Evolutionary conservation across 495 filamentous ascomycete genomes (phyloP).

Genomic region (Margaritispora aquatica): DNA sequence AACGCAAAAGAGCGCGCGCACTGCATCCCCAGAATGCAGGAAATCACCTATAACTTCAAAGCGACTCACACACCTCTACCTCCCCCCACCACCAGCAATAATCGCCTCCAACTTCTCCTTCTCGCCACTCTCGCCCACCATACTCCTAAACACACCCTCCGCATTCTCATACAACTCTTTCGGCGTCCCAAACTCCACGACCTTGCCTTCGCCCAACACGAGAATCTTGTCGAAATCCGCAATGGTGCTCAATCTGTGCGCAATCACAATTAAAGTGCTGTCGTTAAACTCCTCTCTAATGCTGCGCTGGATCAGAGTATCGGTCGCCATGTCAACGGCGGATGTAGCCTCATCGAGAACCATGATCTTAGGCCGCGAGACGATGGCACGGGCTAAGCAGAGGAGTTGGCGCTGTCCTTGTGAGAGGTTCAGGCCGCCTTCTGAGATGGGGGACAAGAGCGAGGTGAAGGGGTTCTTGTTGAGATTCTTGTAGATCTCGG

Average conservation of each 20-base stretch:
- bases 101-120: slow-evolving; percentile 52
- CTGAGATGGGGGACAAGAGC: slow-evolving; percentile 54
- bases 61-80: background rate
- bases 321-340: slow-evolving; percentile 83
- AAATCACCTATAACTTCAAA: background rate
- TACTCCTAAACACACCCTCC: slow-evolving; percentile 54
- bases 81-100: slow-evolving; percentile 21
- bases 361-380: slow-evolving; percentile 74
- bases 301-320: slow-evolving; percentile 72
- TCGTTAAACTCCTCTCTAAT: slow-evolving; percentile 75
- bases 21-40: too few species aligned
- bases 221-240: slow-evolving; percentile 81
- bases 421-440: slow-evolving; percentile 74
- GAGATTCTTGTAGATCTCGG: slow-evolving; percentile 24
- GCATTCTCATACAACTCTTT: slow-evolving; percentile 55
- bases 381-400: slow-evolving; percentile 81
- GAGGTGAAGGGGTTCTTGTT: slow-evolving; percentile 45
- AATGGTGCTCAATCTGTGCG: slow-evolving; percentile 81
- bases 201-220: slow-evolving; percentile 69
- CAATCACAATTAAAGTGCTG: slow-evolving; percentile 75
- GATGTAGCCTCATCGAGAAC: slow-evolving; percentile 87
- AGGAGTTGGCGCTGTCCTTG: slow-evolving; percentile 88
- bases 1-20: too few species aligned
- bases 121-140: slow-evolving; percentile 76
- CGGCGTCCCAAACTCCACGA: slow-evolving; percentile 69